Percentiles rank a stretch among this genome's conserved stretches.
Conservation (phyloP, 2,329 filamentous ascomycete species). For the Helminthosporium solani region DNA sequence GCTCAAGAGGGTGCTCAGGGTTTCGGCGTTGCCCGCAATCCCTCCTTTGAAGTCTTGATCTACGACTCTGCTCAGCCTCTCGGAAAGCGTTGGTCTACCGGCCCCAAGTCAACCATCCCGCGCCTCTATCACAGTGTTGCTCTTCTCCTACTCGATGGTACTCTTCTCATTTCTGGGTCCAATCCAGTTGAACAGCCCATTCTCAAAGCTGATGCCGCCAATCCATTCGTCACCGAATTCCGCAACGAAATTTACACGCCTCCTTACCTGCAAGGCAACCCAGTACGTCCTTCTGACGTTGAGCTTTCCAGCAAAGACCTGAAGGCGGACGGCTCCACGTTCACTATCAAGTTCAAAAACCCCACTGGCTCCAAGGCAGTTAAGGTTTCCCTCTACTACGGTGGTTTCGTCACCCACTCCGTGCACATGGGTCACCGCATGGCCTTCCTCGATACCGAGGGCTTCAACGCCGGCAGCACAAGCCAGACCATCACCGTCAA, state of each 20-base stretch:
- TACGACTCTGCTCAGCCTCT: slow-evolving; percentile 57
- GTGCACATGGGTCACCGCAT: slow-evolving; percentile 64
- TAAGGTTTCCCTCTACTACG: slow-evolving; percentile 58
- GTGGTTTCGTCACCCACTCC: slow-evolving; percentile 62
- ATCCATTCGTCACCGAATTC: slow-evolving; percentile 61
- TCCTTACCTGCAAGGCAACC: slow-evolving; percentile 58
- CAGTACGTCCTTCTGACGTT: slow-evolving; percentile 54
- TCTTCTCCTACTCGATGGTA: slow-evolving; percentile 60
- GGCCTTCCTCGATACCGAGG: slow-evolving; percentile 53
- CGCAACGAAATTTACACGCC: slow-evolving; percentile 63
- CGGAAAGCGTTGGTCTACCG: slow-evolving; percentile 53
- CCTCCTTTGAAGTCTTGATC: slow-evolving; percentile 58
- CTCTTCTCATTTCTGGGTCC: slow-evolving; percentile 59
- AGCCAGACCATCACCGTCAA: slow-evolving; percentile 53
- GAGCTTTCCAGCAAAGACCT: slow-evolving; percentile 48
- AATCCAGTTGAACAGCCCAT: slow-evolving; percentile 62
- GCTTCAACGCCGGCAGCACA: slow-evolving; percentile 47
- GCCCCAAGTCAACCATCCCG: slow-evolving; percentile 46
- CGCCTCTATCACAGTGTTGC: slow-evolving; percentile 62
- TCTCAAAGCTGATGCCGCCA: slow-evolving; percentile 45
- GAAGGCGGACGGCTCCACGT: slow-evolving; percentile 46
- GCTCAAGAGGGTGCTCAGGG: slow-evolving; percentile 60
- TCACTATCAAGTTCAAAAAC: slow-evolving; percentile 52
- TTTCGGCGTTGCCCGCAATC: slow-evolving; percentile 57
- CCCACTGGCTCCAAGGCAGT: slow-evolving; percentile 46